These are phyloP conservation scores for Aspergillus novofumigatus DNA, from an alignment of 2,329 filamentous ascomycete species.

Conservation along the genomic window DNA sequence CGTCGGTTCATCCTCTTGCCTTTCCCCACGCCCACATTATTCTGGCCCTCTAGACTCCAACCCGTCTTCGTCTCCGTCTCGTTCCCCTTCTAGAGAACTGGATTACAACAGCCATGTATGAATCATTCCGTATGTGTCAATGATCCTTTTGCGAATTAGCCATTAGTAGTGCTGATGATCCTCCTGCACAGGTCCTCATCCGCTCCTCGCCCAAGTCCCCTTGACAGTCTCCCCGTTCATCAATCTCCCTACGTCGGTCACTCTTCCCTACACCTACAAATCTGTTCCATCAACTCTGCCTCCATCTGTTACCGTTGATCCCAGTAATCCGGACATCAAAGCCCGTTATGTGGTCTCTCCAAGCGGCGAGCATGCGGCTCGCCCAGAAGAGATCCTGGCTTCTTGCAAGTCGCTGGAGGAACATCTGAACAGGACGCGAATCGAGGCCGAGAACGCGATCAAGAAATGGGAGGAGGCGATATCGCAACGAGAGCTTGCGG, in stretches of 20 bases:
- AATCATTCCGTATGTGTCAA: constrained; percentile 39
- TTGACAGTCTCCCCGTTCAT: constrained; percentile 93
- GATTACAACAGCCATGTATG: constrained; percentile 35
- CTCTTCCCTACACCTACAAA: constrained; percentile 93
- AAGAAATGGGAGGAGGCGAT: constrained; percentile 65
- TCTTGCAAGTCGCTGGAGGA: constrained; percentile 75
- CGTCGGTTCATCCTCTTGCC: background rate
- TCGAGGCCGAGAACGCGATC: constrained; percentile 63
- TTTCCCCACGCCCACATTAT: background rate
- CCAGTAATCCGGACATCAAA: constrained; percentile 44
- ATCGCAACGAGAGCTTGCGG: constrained; percentile 55
- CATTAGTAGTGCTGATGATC: background rate
- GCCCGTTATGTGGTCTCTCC: constrained; percentile 74
- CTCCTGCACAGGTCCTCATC: constrained; percentile 62
- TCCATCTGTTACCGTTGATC: constrained; percentile 59
- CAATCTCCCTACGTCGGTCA: constrained; percentile 81
- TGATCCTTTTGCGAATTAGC: background rate
- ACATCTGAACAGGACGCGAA: constrained; percentile 66
- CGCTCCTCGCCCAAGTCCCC: constrained; percentile 85
- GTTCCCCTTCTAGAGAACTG: too few species aligned
- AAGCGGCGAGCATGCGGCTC: constrained; percentile 72
- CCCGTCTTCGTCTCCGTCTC: background rate
- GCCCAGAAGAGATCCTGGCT: constrained; percentile 78
- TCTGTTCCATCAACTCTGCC: constrained; percentile 82
- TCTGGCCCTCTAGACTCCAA: background rate